Evolutionary conservation across 2,329 filamentous ascomycete genomes (phyloP), one percentile per base, ranked within the genome.

Genomic region (Amauroascus verrucosus): DNA sequence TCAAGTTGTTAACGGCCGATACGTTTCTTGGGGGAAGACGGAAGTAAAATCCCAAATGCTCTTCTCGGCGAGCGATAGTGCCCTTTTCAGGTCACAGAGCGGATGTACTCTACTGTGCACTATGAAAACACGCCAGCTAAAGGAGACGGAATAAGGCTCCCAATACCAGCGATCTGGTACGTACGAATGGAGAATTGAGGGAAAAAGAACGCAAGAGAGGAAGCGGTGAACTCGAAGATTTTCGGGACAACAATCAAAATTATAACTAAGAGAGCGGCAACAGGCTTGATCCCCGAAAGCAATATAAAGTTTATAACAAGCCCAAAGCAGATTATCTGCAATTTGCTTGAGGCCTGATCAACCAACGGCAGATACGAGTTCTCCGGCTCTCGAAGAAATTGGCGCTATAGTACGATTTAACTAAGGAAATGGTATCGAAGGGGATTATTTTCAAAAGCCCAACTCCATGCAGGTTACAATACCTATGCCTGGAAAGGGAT

Each of bases 231-330:
- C 37, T 44, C n/a, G 48, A 33, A 24, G 28, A 44, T 43, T 24
- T 35, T 6, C 20, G 28, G 38, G n/a, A 44, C 26, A 35, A 51
- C 48, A 44, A 14, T 43, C 24, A 26, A 43, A 50, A 43, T 32
- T 44, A 20, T 43, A 30, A 30, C 4, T 30, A 26, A 13, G n/a
- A n/a, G 22, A 33, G 18, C 48, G 48, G 48, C 48, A 51, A 44
- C 40, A 51, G 28, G 48, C 48, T 51, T 43, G 48, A 51, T 44
- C 48, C 40, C 48, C 48, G 48, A 51, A 44, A 44, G 18, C 48
- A 43, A 9, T 9, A 51, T 44, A 51, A 51, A 28, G 48, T 51
- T 51, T 51, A 51, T 33, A 24, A 43, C 22, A 51, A 22, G 38
- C 38, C 48, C 22, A 44, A 32, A 51, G 18, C 22, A 16, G 48